These are phyloP conservation scores for Stylosanthes scabra DNA, from an alignment of 331 rosid genomes.

Conservation along the genomic window DNA sequence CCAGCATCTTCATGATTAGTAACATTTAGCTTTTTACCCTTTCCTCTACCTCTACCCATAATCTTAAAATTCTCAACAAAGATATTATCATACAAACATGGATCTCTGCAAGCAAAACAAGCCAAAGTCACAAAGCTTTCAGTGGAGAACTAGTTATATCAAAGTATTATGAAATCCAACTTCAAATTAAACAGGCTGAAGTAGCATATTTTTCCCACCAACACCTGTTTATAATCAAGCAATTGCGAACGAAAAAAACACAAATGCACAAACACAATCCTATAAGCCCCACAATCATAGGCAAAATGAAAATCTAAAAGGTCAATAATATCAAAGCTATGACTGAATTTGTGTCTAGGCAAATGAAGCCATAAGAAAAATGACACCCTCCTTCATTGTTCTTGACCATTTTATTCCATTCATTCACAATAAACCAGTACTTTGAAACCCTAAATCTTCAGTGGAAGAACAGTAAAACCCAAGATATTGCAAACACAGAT, in stretches of 20 bases:
- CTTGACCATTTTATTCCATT: neutral
- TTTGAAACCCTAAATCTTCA: neutral
- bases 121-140: neutral
- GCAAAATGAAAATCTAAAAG: constrained; percentile 15
- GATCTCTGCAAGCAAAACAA: constrained; percentile 49
- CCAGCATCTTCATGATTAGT: constrained; percentile 75
- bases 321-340: constrained; percentile 12
- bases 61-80: constrained; percentile 51
- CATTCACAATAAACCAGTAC: neutral
- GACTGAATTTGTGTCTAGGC: constrained; percentile 10
- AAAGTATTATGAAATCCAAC: constrained; percentile 29
- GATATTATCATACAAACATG: constrained; percentile 55
- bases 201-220: neutral
- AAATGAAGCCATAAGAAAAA: constrained; percentile 18
- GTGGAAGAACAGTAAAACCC: no score
- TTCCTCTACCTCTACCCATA: constrained; percentile 98
- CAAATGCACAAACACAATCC: neutral
- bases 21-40: constrained; percentile 77
- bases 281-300: neutral
- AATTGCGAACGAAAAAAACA: neutral
- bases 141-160: constrained; percentile 9
- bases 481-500: neutral
- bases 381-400: neutral
- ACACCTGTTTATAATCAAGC: constrained; percentile 19
- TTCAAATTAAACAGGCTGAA: constrained; percentile 1